Evolutionary conservation across 2,329 filamentous ascomycete species (phyloP).

Genomic region (Bipolaris cookei): DNA sequence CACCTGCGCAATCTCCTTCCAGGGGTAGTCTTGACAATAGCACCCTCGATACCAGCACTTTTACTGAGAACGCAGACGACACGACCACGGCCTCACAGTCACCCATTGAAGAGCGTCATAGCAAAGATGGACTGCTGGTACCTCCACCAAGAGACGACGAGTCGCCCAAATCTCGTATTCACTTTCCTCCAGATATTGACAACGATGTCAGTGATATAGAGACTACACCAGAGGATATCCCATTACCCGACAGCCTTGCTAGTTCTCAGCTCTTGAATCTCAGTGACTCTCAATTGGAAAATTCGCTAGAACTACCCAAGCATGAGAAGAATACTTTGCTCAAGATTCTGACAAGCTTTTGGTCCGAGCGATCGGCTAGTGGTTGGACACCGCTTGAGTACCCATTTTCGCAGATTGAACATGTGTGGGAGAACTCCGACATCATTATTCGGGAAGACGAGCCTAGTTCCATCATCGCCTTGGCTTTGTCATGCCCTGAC

Average conservation of each 20-base stretch:
- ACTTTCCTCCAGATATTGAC: conserved; percentile 59
- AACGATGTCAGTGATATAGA: conserved; percentile 72
- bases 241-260: conserved; percentile 66
- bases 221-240: conserved; percentile 71
- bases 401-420: conserved; percentile 79
- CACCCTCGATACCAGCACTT: conserved; percentile 44
- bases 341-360: conserved; percentile 96
- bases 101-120: conserved; percentile 42
- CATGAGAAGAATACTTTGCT: conserved; percentile 92
- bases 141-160: conserved; percentile 32
- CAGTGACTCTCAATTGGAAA: conserved; percentile 62
- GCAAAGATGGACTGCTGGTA: conserved; percentile 19
- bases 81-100: conserved; percentile 44
- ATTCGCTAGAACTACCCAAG: conserved; percentile 79
- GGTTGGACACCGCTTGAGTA: conserved; percentile 94
- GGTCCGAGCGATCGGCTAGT: conserved; percentile 95
- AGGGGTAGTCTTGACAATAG: conserved; percentile 46
- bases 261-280: conserved; percentile 58
- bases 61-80: conserved; percentile 42
- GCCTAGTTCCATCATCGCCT: conserved; percentile 92
- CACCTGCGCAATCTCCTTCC: conserved; percentile 43
- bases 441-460: conserved; percentile 98
- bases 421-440: conserved; percentile 96
- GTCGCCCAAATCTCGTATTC: conserved; percentile 35
- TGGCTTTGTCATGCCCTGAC: conserved; percentile 85